These are phyloP conservation scores for Globisporangium splendens DNA, from an alignment of 352 stramenopile genomes.

Conservation along the genomic window DNA sequence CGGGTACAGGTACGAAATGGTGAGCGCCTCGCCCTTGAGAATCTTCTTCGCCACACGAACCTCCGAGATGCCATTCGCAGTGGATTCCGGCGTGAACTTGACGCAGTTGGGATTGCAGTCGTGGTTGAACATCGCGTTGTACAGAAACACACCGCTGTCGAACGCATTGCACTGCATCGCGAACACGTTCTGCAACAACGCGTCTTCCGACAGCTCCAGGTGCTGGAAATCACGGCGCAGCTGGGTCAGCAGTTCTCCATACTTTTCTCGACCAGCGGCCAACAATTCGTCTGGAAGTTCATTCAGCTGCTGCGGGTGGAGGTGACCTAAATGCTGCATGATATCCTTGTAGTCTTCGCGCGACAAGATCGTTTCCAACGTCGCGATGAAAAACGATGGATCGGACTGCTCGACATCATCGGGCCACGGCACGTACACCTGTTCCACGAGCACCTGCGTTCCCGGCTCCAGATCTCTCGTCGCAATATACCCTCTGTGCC, in stretches of 20 bases:
- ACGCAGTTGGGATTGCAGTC: conserved; percentile 93
- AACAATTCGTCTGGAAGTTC: conserved; percentile 63
- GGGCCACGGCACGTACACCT: conserved; percentile 89
- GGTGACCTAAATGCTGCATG: conserved; percentile 69
- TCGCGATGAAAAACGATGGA: conserved; percentile 82
- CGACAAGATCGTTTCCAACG: conserved; percentile 82
- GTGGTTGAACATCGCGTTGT: conserved; percentile 95
- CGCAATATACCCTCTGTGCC: conserved; percentile 88
- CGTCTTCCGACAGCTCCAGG: conserved; percentile 46
- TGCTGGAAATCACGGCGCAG: conserved; percentile 47
- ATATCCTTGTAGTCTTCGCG: conserved; percentile 64
- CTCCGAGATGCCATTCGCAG: conserved; percentile 76
- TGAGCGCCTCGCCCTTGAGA: conserved; percentile 85
- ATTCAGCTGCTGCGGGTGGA: conserved; percentile 84
- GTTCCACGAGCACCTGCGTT: conserved; percentile 89
- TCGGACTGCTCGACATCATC: conserved; percentile 76
- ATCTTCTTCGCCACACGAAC: conserved; percentile 87
- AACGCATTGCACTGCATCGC: conserved; percentile 94
- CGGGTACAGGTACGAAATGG: conserved; percentile 92
- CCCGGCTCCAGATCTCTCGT: conserved; percentile 71
- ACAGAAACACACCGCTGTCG: conserved; percentile 91
- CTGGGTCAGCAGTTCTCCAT: conserved; percentile 47
- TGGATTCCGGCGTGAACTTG: conserved; percentile 84
- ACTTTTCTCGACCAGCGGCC: conserved; percentile 47
- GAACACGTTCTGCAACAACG: conserved; percentile 87